Base-by-base conservation (phyloP, 2,329 filamentous ascomycete genomes). In the Microascus cirrosus region DNA sequence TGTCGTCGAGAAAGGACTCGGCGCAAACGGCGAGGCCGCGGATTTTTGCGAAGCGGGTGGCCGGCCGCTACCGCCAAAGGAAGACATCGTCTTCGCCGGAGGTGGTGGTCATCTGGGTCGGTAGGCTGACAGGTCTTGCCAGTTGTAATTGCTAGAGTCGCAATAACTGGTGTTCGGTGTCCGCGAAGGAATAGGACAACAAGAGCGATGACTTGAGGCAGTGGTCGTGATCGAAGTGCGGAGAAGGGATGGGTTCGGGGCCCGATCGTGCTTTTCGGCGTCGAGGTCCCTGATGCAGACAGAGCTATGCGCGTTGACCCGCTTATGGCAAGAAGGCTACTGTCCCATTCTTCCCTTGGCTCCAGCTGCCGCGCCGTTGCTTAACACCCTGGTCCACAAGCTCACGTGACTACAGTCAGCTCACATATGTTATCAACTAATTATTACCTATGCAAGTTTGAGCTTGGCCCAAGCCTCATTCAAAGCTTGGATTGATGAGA, bases 41-140 rank as follows among this genome's bases (percentile, higher is more conserved):
- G 36, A 51, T 11, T 51, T 45, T 35, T 55, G 53, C 53, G 57
- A 45, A 18, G 53, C 51, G 53, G 48, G 53, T 51, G 48, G 48
- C 57, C 57, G 55, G 53, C 48, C 57, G 57, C 53, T 59, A 59
- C 57, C 57, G 57, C 51, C 56, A 50, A 59, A 59, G 39, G 57
- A 51, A 51, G 57, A 22, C 57, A 59, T 59, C 32, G 39, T 42
- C 51, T 55, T 39, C 48, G 32, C 53, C 34, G 53, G 18, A 20
- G 48, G 39, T 45, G 56, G 39, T 45, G 42, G n/a, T 53, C 57
- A 59, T 59, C 55, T 55, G 57, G 52, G n/a, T 39, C 32, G 28
- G 15, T 32, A 20, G 25, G 8, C n/a, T 28, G 48, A 34, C 45
- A 22, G 45, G 22, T 10, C 4, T 50, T 18, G 39, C 6, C 39